Conservation (phyloP, 108 stramenopile genomes). For the Pinguiococcus pyrenoidosus region DNA sequence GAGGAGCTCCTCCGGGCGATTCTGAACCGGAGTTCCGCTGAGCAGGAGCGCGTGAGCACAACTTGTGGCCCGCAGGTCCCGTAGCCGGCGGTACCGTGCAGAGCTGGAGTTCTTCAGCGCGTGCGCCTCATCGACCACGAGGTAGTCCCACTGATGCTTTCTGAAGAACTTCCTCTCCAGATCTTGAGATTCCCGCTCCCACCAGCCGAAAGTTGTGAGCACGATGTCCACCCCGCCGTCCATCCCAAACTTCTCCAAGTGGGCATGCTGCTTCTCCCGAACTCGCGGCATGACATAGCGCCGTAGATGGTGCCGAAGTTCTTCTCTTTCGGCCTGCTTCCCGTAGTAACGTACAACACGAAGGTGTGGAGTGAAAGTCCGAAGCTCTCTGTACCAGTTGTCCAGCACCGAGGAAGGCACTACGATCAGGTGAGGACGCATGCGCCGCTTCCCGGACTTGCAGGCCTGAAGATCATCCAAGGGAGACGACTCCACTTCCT, state of each 20-base stretch:
- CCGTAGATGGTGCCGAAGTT: neutral
- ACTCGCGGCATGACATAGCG: neutral
- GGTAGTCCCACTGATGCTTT: conserved; percentile 44
- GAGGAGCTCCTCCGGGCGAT: conserved; percentile 30
- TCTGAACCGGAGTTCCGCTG: conserved; percentile 40
- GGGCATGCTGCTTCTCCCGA: neutral
- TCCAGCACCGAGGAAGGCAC: conserved; percentile 38
- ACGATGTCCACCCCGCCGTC: conserved; percentile 15
- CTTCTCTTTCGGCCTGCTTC: neutral
- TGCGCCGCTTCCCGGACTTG: neutral
- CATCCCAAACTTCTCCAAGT: neutral
- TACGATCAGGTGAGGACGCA: conserved; percentile 23
- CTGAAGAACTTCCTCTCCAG: conserved; percentile 26
- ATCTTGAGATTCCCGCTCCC: conserved; percentile 22
- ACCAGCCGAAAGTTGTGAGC: conserved; percentile 31
- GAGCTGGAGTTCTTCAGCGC: conserved; percentile 35
- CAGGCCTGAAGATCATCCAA: neutral
- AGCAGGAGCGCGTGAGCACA: conserved; percentile 27
- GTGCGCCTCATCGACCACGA: conserved; percentile 40
- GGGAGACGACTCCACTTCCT: too few relatives aligned
- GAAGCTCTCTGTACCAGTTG: conserved; percentile 35
- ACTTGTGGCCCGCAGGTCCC: conserved; percentile 16
- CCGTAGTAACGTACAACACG: conserved; percentile 30
- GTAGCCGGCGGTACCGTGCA: conserved; percentile 15
- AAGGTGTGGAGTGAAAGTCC: conserved; percentile 25